These are phyloP conservation scores for Arctium lappa DNA, from an alignment of 129 eudicot genomes.

Conservation along the genomic window DNA sequence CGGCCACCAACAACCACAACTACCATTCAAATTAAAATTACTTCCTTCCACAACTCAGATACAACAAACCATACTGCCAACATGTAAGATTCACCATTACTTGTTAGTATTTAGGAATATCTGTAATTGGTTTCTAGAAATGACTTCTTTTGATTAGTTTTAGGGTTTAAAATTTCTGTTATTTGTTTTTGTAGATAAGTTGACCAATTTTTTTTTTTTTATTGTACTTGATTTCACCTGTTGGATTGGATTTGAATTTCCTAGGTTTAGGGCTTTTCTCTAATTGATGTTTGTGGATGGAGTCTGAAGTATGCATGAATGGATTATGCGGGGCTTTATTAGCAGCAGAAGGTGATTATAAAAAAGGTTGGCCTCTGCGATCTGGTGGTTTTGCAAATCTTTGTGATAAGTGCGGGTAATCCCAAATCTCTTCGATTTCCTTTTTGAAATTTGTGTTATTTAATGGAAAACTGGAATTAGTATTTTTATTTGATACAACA, in stretches of 20 bases:
- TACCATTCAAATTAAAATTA: background rate
- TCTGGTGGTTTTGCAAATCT: constrained; percentile 76
- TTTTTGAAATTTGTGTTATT: background rate
- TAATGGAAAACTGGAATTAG: background rate
- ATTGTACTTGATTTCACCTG: background rate
- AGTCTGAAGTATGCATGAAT: constrained; percentile 59
- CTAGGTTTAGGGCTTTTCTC: constrained; percentile 28
- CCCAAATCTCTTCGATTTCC: constrained; percentile 13
- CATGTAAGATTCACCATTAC: background rate
- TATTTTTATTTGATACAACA: background rate
- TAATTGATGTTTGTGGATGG: constrained; percentile 28
- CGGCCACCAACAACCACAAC: background rate
- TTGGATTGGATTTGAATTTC: constrained; percentile 23
- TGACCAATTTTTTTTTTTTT: background rate
- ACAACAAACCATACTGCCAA: background rate
- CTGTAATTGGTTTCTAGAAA: background rate
- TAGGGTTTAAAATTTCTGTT: background rate
- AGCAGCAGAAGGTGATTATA: constrained; percentile 30
- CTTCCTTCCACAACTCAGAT: background rate
- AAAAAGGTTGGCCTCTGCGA: constrained; percentile 85
- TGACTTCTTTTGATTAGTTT: background rate
- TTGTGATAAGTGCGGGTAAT: constrained; percentile 82
- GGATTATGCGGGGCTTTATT: constrained; percentile 56
- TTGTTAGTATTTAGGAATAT: background rate
- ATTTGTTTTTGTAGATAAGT: background rate